Evolutionary conservation across 1,284 basidiomycete species (phyloP), one percentile per base, ranked within the genome.

Genomic region (Rhizoctonia solani): DNA sequence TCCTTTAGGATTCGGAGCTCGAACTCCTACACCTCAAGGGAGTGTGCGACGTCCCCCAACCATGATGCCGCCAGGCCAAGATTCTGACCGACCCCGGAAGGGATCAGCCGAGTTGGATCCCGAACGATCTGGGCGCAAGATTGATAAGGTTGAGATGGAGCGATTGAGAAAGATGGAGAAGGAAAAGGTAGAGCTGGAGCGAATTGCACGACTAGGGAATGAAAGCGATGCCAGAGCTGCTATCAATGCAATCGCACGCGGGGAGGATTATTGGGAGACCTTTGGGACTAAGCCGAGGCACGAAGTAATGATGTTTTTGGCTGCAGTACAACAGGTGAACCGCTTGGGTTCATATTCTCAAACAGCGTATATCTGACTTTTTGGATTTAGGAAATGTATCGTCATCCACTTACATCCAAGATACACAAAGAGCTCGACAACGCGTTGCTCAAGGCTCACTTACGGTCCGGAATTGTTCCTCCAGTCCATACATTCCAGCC

Each of bases 381-480:
- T 41, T 39, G n/a, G 16, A 53, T 34, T 23, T 44, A 65, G 59
- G 59, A 65, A 65, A 65, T 65, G 59, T 65, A 65, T 37, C 47
- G 59, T 13, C 59, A 65, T 32, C 59, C 59, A 0, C 42, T 65
- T 23, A 65, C 59, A 50, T 65, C 59, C 49, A 65, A 65, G 49
- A 52, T 65, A 16, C 59, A 65, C 49, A 65, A 65, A 11, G 59
- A 65, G 37, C 59, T 65, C 34, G 59, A 65, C 19, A 65, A 65
- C 37, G 59, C 59, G 37, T 25, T 65, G 39, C 59, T 65, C 49
- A 65, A 65, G 37, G 49, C 59, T 1, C 59, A 65, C 42, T 42
- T 65, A 44, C 59, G 59, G 3, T 65, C 59, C 14, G 59, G 59
- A 16, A 65, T 65, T 41, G 37, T 65, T 29, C 59, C 59, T 23